These are phyloP conservation scores for Eucalyptus cloeziana DNA, from an alignment of 345 rosid genomes.

Conservation along the genomic window DNA sequence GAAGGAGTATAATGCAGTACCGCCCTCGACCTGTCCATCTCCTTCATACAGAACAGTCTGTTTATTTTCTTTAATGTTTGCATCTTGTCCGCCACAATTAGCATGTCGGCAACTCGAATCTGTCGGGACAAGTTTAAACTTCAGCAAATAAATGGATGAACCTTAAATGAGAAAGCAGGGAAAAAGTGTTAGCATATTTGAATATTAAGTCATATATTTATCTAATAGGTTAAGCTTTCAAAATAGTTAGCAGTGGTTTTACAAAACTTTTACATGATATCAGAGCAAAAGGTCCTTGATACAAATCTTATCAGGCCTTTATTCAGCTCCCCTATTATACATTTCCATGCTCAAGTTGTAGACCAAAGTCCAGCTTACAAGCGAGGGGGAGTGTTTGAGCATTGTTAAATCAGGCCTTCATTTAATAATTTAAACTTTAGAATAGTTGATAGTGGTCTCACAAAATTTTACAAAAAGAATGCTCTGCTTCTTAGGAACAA, in stretches of 20 bases:
- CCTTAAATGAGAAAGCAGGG: neutral
- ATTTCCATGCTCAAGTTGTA: neutral
- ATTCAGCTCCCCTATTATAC: neutral
- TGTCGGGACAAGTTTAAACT: neutral
- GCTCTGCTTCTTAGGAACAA: neutral
- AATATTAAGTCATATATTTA: neutral
- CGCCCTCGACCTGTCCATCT: slow-evolving; percentile 12
- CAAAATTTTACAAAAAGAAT: neutral
- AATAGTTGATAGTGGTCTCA: neutral
- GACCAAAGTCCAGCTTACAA: neutral
- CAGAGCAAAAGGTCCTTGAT: neutral
- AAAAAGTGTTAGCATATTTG: neutral
- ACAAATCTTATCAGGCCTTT: neutral
- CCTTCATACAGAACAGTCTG: slow-evolving; percentile 6
- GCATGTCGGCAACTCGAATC: slow-evolving; percentile 12
- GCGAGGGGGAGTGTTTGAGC: neutral
- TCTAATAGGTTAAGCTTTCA: neutral
- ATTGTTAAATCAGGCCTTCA: neutral
- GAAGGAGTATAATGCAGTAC: slow-evolving; percentile 14
- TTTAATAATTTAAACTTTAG: neutral
- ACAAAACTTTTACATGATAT: neutral
- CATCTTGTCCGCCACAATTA: slow-evolving; percentile 33
- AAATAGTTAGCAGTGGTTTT: neutral
- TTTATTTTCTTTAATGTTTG: neutral
- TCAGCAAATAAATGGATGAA: neutral